Evolutionary conservation across 1,139 yeast species (phyloP), one percentile per base, ranked within the genome.

Genomic region (Kazachstania sp.): DNA sequence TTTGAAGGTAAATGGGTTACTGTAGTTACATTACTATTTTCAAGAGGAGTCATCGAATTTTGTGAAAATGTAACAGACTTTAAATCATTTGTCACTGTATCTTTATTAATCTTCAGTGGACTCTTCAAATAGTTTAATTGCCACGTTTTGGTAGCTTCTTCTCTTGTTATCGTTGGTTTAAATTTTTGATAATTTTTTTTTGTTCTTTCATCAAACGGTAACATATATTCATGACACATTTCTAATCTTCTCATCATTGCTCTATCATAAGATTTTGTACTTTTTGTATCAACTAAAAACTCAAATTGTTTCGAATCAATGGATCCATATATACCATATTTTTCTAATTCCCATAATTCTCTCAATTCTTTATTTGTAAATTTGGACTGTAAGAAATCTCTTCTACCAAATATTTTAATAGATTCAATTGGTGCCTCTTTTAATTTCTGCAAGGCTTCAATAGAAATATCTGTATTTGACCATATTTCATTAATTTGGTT

Each of bases 351-450:
- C 57, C 90, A 70, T 40, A 92, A 70, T 60, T 92, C 98, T 56
- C 97, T 74, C 18, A 92, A 73, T 65, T 92, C 99, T 62, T 88
- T 92, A 57, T 87, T 90, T 2, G 97, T 84, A 64, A 90, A 92
- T 16, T 96, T 95, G 39, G 95, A 83, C 56, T 86, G 84, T 41
- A 79, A 60, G 28, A 88, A 69, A 1, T 97, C 97, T 60, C 97
- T 74, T 55, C 99, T 75, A 1, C 90, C 98, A 36, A 86, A 82
- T 26, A 94, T 77, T 47, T 77, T 75, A 7, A 92, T 87, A 13
- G 73, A 71, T 52, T 76, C 70, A 12, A 92, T 81, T 0, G 66
- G 69, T 44, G 86, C 79, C 12, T 62, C 60, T 39, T 68, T 61
- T 47, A 94, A 69, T 7, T 67, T 63, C 3, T 72, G 71, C 23